Evolutionary conservation across 257 asterid genomes (phyloP).

Genomic region (Datura wrightii): DNA sequence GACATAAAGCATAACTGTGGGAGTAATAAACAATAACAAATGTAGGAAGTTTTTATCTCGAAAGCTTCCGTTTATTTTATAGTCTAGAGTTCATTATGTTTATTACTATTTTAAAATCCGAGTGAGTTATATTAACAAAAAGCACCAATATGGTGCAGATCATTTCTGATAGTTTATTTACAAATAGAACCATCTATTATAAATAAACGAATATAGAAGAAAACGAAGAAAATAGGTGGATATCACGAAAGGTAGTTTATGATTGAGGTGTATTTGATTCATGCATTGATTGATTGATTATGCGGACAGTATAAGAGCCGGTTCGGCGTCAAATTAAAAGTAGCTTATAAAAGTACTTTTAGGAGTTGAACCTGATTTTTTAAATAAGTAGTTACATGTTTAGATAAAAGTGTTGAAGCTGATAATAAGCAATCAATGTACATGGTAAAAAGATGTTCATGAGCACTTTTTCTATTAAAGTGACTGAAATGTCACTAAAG

Average conservation of each 20-base stretch:
- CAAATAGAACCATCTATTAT: background rate
- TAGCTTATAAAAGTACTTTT: background rate
- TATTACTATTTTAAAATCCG: background rate
- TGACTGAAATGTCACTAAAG: background rate
- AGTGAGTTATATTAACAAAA: background rate
- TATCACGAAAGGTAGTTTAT: background rate
- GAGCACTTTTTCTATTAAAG: background rate
- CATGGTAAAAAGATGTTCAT: background rate
- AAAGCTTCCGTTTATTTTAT: background rate
- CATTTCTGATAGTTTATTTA: background rate
- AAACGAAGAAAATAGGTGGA: background rate
- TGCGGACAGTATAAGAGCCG: background rate
- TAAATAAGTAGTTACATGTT: slow-evolving; percentile 10
- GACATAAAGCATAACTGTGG: background rate
- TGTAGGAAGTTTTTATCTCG: background rate
- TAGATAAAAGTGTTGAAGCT: background rate
- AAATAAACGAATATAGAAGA: background rate
- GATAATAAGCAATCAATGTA: background rate
- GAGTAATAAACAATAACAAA: background rate
- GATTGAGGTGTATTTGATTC: background rate
- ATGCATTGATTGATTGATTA: background rate
- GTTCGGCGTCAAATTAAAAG: background rate
- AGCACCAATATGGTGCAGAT: background rate
- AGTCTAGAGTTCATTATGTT: background rate
- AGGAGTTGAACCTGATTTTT: background rate